Evolutionary conservation across 116 monocot genomes (phyloP), one percentile per base, ranked within the genome.

Genomic region (Cymodocea nodosa): DNA sequence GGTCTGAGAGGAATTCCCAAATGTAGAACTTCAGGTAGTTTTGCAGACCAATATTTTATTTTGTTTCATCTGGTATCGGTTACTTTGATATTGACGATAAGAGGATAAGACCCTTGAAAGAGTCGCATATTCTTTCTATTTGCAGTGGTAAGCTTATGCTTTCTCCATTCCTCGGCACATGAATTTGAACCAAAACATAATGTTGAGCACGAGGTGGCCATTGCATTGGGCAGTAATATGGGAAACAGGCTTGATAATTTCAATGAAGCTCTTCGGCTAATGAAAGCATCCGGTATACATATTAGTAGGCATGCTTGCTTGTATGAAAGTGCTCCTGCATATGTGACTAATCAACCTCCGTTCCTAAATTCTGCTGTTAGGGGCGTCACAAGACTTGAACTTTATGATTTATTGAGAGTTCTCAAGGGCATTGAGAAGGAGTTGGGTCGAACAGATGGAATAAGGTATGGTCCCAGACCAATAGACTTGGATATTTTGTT

Each of bases 401-500:
- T 90, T 20, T 73, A 81, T 74, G 87, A 94, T 50, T 70, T 94
- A 35, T 52, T 94, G 24, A 79, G 63, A 44, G 72, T 72, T 20
- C 74, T 94, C 18, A 90, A 94, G 71, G 63, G 79, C 63, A 90
- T 94, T 11, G 94, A 94, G 74, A 89, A 77, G 55, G 77, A 79
- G 16, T 62, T 94, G 23, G 94, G 94, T 35, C 73, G 94, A 23
- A 85, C 68, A 14, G 72, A 79, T 50, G 90, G 94, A 40, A 85
- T 94, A 61, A 82, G 90, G 61, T 94, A 94, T 40, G 90, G 94
- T 50, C 94, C 94, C 19, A 84, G 94, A 72, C 87, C 85, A 9
- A 94, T 94, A 23, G 94, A 94, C 62, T 69, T 94, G 12, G 94
- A 94, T 62, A 94, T 94, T 65, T 79, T 90, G 50, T 90, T 94